Base-by-base conservation (phyloP, 2,329 filamentous ascomycete species). In the Aspergillus transmontanensis region DNA sequence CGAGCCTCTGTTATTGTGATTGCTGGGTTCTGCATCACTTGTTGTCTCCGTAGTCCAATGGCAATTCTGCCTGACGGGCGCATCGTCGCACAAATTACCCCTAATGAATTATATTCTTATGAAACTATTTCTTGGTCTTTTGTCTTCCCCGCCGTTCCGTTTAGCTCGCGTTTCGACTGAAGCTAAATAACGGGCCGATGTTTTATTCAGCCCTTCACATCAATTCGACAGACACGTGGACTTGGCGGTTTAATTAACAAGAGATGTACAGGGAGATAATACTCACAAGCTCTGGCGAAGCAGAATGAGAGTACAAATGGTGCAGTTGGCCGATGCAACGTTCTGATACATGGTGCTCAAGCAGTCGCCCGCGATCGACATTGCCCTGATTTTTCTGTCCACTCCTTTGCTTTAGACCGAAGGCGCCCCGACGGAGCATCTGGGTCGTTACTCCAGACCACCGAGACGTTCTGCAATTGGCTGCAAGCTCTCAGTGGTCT, bases 291-390 rank as follows among this genome's bases (percentile, higher is more conserved):
- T 16, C 26, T 36, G 48, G 51, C 45, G 16, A 41, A 50, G 48
- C 56, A 48, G 34, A 48, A n/a, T n/a, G 28, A 30, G 36, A 23
- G 55, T 23, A 66, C 61, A 26, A 63, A 59, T 56, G 41, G 48
- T 19, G 39, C 41, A 28, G 30, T 21, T 54, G 45, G 55, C 45
- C 64, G 60, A 65, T 71, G 66, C 57, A 66, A 69, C 64, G 64
- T 63, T 66, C 60, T 70, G 55, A 69, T 68, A 32, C 46, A 60
- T 32, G 48, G 45, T 53, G 46, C 23, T 26, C 16, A 4, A 45
- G 32, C 45, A 56, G 30, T 60, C 48, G 21, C 23, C 39, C 30
- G 54, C 26, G 61, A 64, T 59, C 59, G 50, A 51, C 62, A 59
- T 61, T 59, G 34, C 6, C 41, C 28, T 57, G 16, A 51, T 28